Evolutionary conservation across 2,329 filamentous ascomycete species (phyloP), one percentile per base, ranked within the genome.

Genomic region (Spiromastix sp.): DNA sequence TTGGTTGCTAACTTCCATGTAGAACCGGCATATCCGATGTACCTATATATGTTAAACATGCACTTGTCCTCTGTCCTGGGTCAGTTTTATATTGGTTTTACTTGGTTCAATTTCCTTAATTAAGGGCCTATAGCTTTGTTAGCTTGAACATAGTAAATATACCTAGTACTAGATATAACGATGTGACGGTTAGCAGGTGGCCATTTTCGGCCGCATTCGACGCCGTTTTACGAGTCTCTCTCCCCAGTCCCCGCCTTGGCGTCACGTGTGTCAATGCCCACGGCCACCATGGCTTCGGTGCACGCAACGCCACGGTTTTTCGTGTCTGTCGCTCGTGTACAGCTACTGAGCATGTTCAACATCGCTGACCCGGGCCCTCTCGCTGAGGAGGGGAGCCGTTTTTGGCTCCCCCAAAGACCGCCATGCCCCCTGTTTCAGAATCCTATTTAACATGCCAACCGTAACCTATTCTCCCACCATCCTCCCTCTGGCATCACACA

Each of bases 181-280:
- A 40, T 3, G 57, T 45, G 37, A 47, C 40, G 31, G 43, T 46
- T 45, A 42, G 34, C 40, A 20, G 30, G 38, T 31, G 30, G 45
- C 43, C 38, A 21, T 21, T 44, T 44, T 39, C 25, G 38, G 43
- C 43, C 26, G 24, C 37, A 16, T 31, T 40, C 38, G 37, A 35
- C 25, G 40, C 45, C 21, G 40, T 45, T 49, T 48, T 48, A 30
- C 16, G 37, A 36, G 36, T 37, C 41, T 27, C 32, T 18, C 44
- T 47, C 42, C 47, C 42, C 31, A 25, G n/a, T n/a, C 37, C 35
- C 12, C 31, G 32, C 33, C 33, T 38, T 45, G 41, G 38, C 40
- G 28, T 38, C 40, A 45, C 34, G 35, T 43, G 33, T 18, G 32
- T 13, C 25, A 34, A 44, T 34, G 17, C 5, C 36, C 36, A 42